phyloP scores from a whole-genome alignment of 176 grass and related monocot genomes.

The Echinochloa phyllopogon region DNA sequence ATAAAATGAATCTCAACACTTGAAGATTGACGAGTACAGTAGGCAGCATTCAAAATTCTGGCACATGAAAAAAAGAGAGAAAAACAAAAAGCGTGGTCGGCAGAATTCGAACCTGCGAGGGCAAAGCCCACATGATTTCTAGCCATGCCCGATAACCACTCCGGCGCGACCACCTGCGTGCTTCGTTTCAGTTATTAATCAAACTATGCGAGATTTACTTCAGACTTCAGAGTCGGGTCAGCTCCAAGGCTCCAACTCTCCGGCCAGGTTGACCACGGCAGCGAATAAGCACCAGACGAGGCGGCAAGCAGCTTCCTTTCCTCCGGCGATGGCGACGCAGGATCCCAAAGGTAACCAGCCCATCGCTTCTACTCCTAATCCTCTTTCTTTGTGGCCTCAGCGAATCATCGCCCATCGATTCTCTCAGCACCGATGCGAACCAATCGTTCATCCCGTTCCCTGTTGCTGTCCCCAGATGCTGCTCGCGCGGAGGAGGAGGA shows the following conservation, averaged over 20 bases:
- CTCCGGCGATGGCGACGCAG: slow-evolving; percentile 37
- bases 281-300: not conserved
- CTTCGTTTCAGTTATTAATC: rapidly evolving
- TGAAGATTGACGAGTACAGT: too few relatives aligned
- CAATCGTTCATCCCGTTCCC: not conserved
- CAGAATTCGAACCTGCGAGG: slow-evolving; percentile 99
- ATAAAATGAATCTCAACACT: not conserved
- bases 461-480: slow-evolving; percentile 24
- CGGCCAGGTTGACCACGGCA: not conserved
- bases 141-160: slow-evolving; percentile 99
- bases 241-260: not conserved
- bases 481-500: not conserved
- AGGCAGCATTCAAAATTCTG: too few relatives aligned
- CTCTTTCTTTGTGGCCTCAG: not conserved
- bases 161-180: slow-evolving; percentile 76
- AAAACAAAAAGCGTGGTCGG: slow-evolving; percentile 58
- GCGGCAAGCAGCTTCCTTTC: not conserved
- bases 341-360: slow-evolving; percentile 11
- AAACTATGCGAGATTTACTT: too few relatives aligned
- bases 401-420: not conserved
- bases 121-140: slow-evolving; percentile 99
- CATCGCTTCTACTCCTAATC: not conserved
- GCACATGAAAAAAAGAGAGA: not conserved
- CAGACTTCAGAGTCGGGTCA: rapidly evolving
- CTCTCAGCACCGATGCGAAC: not conserved